Evolutionary conservation across 768 basidiomycete genomes (phyloP).

Genomic region (Kwoniella shandongensis): DNA sequence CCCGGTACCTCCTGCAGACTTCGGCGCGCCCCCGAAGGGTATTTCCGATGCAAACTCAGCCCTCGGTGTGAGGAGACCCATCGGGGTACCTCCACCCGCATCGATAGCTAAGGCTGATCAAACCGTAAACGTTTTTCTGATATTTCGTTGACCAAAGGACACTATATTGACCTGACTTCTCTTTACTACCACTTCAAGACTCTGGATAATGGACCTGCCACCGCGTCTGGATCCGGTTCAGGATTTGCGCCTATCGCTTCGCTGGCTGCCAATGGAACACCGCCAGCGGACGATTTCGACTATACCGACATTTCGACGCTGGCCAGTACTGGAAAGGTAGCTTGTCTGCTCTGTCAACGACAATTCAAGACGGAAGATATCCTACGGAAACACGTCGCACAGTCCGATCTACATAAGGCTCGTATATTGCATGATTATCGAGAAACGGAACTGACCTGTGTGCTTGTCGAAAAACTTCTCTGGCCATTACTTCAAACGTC

Average conservation of each 20-base stretch:
- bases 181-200: conserved; percentile 1
- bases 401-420: conserved; percentile 95
- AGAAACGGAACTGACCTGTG: conserved; percentile 24
- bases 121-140: conserved; percentile 11
- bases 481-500: too few species aligned
- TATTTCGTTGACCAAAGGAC: neutral
- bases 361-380: conserved; percentile 88
- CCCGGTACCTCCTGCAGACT: conserved; percentile 14
- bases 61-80: conserved; percentile 21
- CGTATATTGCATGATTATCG: conserved; percentile 36
- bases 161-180: conserved; percentile 7
- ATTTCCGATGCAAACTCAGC: conserved; percentile 44
- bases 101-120: neutral
- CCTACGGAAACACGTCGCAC: conserved; percentile 83
- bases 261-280: neutral
- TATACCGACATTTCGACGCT: conserved; percentile 64
- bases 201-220: neutral
- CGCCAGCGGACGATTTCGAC: conserved; percentile 62
- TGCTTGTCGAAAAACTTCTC: conserved; percentile 3
- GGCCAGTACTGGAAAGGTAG: conserved; percentile 59
- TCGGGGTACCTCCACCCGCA: conserved; percentile 2
- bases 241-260: conserved; percentile 6
- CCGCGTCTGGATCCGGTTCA: neutral
- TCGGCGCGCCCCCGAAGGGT: conserved; percentile 22
- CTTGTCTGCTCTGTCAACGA: conserved; percentile 86